phyloP scores from a whole-genome alignment of 139 green algal genomes.

The Micractinium sp. region DNA sequence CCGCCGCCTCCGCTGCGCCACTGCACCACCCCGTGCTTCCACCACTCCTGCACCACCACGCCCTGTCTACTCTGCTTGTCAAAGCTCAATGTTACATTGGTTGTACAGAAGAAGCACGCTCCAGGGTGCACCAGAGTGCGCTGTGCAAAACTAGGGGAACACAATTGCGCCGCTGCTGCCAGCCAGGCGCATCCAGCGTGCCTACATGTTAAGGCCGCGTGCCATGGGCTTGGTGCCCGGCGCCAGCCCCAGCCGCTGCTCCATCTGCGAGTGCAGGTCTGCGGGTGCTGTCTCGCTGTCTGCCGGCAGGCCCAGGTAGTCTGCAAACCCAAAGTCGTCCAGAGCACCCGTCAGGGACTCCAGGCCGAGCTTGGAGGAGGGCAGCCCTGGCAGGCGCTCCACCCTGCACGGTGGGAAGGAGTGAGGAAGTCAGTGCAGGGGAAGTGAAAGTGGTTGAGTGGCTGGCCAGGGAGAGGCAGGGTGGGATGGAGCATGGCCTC shows the following conservation, averaged over 20 bases:
- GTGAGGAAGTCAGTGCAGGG: background rate
- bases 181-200: background rate
- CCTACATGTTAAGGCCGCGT: constrained; percentile 9
- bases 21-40: too few species aligned
- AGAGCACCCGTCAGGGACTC: constrained; percentile 79
- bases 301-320: constrained; percentile 68
- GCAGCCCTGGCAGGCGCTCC: constrained; percentile 69
- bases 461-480: too few species aligned
- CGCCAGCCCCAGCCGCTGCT: constrained; percentile 53
- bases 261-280: constrained; percentile 83
- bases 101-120: too few species aligned
- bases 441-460: too few species aligned
- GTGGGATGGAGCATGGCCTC: too few species aligned
- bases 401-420: constrained; percentile 37
- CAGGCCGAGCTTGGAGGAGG: constrained; percentile 75
- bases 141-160: too few species aligned
- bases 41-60: too few species aligned
- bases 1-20: too few species aligned
- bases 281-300: constrained; percentile 45
- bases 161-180: too few species aligned
- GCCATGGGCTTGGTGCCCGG: constrained; percentile 28
- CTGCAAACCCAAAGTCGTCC: constrained; percentile 82
- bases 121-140: too few species aligned
- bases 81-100: too few species aligned
- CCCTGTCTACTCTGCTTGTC: too few species aligned